Percentiles rank a stretch among this genome's conserved stretches.
Conservation (phyloP, 768 basidiomycete species). For the Russula vinacea region DNA sequence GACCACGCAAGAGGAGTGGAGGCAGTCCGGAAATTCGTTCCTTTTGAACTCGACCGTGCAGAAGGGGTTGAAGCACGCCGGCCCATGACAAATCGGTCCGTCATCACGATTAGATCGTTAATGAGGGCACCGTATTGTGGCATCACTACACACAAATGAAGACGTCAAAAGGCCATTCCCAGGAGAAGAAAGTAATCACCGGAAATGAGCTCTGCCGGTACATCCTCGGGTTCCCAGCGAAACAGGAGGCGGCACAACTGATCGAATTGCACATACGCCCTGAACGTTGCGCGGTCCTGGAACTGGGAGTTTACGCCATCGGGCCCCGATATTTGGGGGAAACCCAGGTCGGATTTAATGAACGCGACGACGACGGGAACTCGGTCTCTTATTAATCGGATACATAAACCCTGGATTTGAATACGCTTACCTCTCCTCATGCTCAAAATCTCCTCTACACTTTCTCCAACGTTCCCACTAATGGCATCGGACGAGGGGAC, state of each 20-base stretch:
- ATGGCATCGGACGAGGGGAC: neutral
- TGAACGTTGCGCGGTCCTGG: neutral
- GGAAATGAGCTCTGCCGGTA: neutral
- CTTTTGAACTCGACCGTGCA: no score
- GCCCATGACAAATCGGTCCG: neutral
- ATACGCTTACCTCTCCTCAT: no score
- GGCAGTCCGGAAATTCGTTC: no score
- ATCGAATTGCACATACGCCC: neutral
- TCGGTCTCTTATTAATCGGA: no score
- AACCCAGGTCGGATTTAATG: neutral
- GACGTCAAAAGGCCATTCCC: neutral
- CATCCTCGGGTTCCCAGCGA: neutral
- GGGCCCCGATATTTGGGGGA: neutral
- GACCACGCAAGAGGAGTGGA: conserved; percentile 13
- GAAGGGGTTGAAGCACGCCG: neutral
- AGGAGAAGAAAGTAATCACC: neutral
- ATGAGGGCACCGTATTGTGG: neutral
- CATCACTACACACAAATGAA: neutral
- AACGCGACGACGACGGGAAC: conserved; percentile 5
- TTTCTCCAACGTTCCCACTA: conserved; percentile 1
- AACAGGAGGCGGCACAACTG: neutral
- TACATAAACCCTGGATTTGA: no score
- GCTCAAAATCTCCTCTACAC: conserved; percentile 5
- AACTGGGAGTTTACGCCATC: neutral
- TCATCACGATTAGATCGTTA: neutral